Evolutionary conservation across 2,329 filamentous ascomycete species (phyloP), one percentile per base, ranked within the genome.

Genomic region (Aspergillus tamarii): DNA sequence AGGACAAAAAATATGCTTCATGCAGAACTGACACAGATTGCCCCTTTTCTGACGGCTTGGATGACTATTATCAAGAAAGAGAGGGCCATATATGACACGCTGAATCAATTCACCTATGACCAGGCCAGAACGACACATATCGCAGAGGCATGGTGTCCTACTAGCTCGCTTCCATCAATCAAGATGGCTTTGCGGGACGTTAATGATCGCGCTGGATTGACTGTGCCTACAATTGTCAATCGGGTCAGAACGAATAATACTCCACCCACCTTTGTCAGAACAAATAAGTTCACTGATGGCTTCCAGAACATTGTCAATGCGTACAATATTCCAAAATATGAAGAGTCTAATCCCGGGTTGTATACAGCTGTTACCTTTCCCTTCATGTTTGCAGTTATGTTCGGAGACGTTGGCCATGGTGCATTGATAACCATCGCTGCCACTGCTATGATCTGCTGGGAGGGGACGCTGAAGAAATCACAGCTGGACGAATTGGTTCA

Each of bases 301-400:
- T 99, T 99, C 84, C 95, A 99, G 81, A 98, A 94, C 63, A 99
- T 99, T 77, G 96, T 99, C 78, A 94, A 99, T 73, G 95, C 96
- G 32, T 99, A 99, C 75, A 95, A 96, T 74, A 97, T 95, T 48
- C 92, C 95, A 65, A 98, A 96, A 69, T 99, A 99, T 81, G 91
- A 91, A 70, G 95, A 99, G 82, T 91, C 97, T 78, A 99, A 99
- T 81, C 95, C 95, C 62, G 94, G 93, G 66, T 86, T 99, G 26
- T 94, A 94, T 43, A 95, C 96, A 57, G 93, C 98, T 70, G 90
- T 99, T 67, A 99, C 95, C 6, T 99, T 99, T 81, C 95, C 96
- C n/a, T 99, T 99, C 84, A 85, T 99, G 66, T 99, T 99, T 77
- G 95, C 95, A 57, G 95, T 99, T 87, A 99, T 99, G 95, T 99